phyloP scores from a whole-genome alignment of 352 stramenopile genomes.

The Lagenidium sp. region DNA sequence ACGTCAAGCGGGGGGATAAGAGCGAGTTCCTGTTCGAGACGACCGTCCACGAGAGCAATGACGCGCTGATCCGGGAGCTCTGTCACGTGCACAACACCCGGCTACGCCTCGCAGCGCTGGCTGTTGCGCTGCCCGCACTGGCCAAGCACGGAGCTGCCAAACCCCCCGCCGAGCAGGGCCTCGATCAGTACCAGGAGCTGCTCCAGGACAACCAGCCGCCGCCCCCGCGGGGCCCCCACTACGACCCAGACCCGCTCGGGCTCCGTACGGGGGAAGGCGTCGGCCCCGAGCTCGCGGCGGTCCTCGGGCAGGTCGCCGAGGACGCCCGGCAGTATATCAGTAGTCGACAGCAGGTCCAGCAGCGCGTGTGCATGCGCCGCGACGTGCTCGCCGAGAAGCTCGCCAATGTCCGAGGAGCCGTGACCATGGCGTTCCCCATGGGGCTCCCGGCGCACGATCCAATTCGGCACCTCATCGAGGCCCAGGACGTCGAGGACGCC shows the following conservation, averaged over 20 bases:
- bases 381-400: slow-evolving; percentile 87
- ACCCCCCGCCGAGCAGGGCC: slow-evolving; percentile 64
- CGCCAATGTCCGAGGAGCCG: slow-evolving; percentile 85
- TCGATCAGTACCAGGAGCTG: slow-evolving; percentile 81
- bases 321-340: slow-evolving; percentile 73
- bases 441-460: slow-evolving; percentile 88
- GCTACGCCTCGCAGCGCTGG: slow-evolving; percentile 58
- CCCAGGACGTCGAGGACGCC: slow-evolving; percentile 37
- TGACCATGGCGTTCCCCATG: slow-evolving; percentile 94
- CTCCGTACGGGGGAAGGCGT: slow-evolving; percentile 85
- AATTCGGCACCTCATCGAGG: slow-evolving; percentile 81
- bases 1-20: slow-evolving; percentile 82
- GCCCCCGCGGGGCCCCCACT: slow-evolving; percentile 79
- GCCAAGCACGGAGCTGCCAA: slow-evolving; percentile 84
- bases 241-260: slow-evolving; percentile 81
- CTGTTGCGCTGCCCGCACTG: slow-evolving; percentile 69
- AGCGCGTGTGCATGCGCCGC: slow-evolving; percentile 48
- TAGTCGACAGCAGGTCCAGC: slow-evolving; percentile 52
- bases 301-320: slow-evolving; percentile 63
- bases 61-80: slow-evolving; percentile 78
- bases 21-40: slow-evolving; percentile 91
- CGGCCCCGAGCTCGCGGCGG: slow-evolving; percentile 64
- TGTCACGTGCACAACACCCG: slow-evolving; percentile 79
- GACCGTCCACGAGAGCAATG: slow-evolving; percentile 57
- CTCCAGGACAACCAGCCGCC: slow-evolving; percentile 26